Conservation (phyloP, 2,329 filamentous ascomycete species). For the Fusarium tricinctum region DNA sequence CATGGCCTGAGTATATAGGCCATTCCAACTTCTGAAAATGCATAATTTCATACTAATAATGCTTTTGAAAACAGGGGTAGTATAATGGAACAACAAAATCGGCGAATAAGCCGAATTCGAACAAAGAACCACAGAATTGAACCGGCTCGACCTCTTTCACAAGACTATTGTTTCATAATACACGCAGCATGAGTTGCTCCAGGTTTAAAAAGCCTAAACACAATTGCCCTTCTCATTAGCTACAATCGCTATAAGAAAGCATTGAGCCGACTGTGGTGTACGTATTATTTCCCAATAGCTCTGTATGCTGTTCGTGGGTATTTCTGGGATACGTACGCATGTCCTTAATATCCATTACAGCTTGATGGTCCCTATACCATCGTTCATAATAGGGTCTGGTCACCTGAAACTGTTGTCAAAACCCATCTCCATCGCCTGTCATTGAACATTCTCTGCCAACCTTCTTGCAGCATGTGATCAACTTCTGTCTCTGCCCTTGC, state of each 20-base stretch:
- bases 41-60: background rate
- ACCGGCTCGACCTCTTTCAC: background rate
- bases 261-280: background rate
- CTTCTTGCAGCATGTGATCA: no score
- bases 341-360: background rate
- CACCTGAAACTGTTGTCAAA: background rate
- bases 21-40: background rate
- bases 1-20: background rate
- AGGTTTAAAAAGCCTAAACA: no score
- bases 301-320: background rate
- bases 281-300: background rate
- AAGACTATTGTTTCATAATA: no score
- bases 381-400: background rate
- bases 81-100: background rate
- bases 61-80: background rate
- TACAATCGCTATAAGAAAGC: no score
- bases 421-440: background rate
- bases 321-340: background rate
- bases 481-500: background rate
- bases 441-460: no score
- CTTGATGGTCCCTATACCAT: background rate
- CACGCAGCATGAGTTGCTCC: no score
- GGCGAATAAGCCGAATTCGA: background rate
- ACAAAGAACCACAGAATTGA: background rate
- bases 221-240: no score